A percentile compares a stretch with the other conserved stretches of the same genome.
These are phyloP conservation scores for Fusarium tjaetaba DNA, from an alignment of 2,329 filamentous ascomycete species.

Conservation along the genomic window DNA sequence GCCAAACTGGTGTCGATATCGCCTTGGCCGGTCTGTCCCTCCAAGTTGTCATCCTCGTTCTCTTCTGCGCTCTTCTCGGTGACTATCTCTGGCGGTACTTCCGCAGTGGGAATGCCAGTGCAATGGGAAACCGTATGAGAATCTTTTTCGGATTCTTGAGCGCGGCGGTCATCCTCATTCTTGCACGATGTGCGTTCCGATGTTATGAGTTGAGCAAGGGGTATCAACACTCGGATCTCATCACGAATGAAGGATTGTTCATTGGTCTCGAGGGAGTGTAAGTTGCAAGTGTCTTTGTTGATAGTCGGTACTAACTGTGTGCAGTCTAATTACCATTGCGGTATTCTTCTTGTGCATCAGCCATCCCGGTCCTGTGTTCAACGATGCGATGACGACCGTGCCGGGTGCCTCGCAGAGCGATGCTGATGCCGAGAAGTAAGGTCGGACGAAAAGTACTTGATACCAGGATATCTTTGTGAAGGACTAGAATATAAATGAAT, in stretches of 20 bases:
- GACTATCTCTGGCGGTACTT: constrained; percentile 59
- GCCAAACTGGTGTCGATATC: constrained; percentile 52
- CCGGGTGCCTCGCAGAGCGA: constrained; percentile 7
- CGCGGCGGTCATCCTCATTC: constrained; percentile 66
- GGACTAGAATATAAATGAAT: rapidly evolving
- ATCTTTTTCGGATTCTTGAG: constrained; percentile 63
- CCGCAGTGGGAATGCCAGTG: constrained; percentile 28
- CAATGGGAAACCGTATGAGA: constrained; percentile 40
- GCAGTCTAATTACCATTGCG: constrained; percentile 49
- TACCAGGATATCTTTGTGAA: no score
- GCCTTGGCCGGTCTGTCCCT: constrained; percentile 64
- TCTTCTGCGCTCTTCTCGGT: constrained; percentile 59
- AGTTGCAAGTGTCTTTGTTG: constrained; percentile 14
- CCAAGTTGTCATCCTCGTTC: constrained; percentile 64
- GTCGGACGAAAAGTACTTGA: background rate
- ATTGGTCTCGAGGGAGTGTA: constrained; percentile 64
- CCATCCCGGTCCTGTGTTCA: constrained; percentile 50
- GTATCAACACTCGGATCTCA: constrained; percentile 63
- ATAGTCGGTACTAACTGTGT: constrained; percentile 1
- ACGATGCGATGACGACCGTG: background rate
- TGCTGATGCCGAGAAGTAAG: constrained; percentile 18
- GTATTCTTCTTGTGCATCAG: constrained; percentile 51
- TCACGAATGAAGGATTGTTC: constrained; percentile 61
- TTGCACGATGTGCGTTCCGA: constrained; percentile 69
- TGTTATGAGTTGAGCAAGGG: constrained; percentile 72